A percentile compares a stretch with the other conserved stretches of the same genome.
These are phyloP conservation scores for Agaricus subrufescens DNA, from an alignment of 768 basidiomycete genomes.

Conservation along the genomic window DNA sequence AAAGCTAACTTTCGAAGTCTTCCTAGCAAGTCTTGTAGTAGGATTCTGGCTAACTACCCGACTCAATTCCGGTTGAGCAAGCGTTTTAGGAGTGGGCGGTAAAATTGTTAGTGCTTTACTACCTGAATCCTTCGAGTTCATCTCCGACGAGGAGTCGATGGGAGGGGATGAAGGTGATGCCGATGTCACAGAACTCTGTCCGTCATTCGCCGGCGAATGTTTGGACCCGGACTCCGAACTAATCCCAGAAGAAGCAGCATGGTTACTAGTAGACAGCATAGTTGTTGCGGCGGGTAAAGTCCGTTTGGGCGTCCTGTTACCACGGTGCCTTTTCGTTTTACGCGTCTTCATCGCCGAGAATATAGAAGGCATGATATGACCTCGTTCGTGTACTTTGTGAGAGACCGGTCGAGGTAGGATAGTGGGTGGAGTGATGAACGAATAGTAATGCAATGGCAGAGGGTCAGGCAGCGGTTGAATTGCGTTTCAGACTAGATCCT, in stretches of 20 bases:
- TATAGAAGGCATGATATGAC: background rate
- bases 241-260: background rate
- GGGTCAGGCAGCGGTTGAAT: background rate
- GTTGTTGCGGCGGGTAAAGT: no score
- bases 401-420: no score
- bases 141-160: background rate
- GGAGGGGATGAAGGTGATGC: background rate
- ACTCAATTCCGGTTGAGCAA: background rate
- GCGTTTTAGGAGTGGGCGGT: background rate
- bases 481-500: background rate
- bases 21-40: background rate
- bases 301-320: background rate
- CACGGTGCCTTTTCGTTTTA: background rate
- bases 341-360: background rate
- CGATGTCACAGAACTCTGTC: background rate
- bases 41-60: background rate
- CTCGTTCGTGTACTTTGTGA: no score
- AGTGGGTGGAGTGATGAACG: background rate
- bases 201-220: background rate
- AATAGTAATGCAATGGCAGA: background rate
- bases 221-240: background rate
- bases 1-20: background rate
- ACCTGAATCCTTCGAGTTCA: background rate
- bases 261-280: background rate
- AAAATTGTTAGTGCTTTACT: background rate